These are phyloP conservation scores for Ogataea pignaliae DNA, from an alignment of 805 yeast genomes.

Conservation along the genomic window DNA sequence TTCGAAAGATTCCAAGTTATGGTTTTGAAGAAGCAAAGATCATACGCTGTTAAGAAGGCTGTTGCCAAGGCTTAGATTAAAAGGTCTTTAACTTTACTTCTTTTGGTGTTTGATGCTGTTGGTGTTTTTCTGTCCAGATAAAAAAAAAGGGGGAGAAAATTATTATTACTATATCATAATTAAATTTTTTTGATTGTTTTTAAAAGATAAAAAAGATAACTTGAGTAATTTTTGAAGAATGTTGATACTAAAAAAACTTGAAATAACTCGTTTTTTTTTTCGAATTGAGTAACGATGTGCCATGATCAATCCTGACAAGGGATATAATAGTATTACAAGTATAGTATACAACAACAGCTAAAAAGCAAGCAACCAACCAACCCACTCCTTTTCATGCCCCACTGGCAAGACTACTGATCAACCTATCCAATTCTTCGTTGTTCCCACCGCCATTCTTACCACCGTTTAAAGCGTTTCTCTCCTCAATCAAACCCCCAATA, in stretches of 20 bases:
- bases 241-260: not conserved
- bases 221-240: too few species aligned
- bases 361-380: too few species aligned
- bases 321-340: not conserved
- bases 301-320: too few species aligned
- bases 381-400: too few species aligned
- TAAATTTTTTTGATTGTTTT: not conserved
- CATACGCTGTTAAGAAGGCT: conserved; percentile 92
- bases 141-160: not conserved
- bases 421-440: conserved; percentile 6
- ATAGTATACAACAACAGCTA: too few species aligned
- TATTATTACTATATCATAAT: conserved; percentile 1
- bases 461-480: not conserved
- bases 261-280: too few species aligned
- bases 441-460: conserved; percentile 2
- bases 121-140: not conserved
- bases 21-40: conserved; percentile 96
- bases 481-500: conserved; percentile 9
- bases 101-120: not conserved
- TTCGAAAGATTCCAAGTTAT: conserved; percentile 99
- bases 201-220: not conserved
- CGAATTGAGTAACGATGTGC: too few species aligned
- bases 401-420: conserved; percentile 12
- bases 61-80: conserved; percentile 82
- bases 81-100: too few species aligned